Base-by-base conservation (phyloP, 2,329 filamentous ascomycete genomes). In the Dothistroma pini region DNA sequence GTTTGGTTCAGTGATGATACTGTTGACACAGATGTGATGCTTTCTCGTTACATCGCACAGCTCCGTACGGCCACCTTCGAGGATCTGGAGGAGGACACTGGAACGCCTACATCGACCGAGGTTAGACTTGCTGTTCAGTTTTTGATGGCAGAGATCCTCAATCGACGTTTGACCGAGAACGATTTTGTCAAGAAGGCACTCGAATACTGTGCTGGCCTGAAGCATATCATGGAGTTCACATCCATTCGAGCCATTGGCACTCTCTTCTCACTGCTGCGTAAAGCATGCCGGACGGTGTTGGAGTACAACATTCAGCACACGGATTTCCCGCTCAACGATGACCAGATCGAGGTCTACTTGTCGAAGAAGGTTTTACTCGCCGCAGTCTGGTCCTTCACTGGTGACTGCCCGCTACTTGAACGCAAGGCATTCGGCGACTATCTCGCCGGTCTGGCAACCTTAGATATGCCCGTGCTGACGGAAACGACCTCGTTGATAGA, bases 1-100 rank as follows among this genome's bases (percentile, higher is more conserved):
- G 96, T 99, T 14, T 99, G 95, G 95, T 99, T 97, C 79, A 99
- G 92, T 74, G 93, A 97, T 71, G 96, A 99, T 72, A 97, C 93
- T 31, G 93, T 99, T 47, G 93, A 91, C 34, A 86, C 93, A 1
- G 85, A 84, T 67, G 96, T 99, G 89, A 90, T 97, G 86, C 89
- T 97, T 47, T 83, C 86, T 64, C 91, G 97, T 76, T 97, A 99
- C 71, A 84, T 99, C 56, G 86, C 95, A 63, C 87, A 88, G 52
- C 85, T 99, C 44, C 88, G 89, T 68, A 89, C 86, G 2, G 87
- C 91, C 59, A 86, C 90, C 0, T 97, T 99, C 70, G 95, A 99
- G 71, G 95, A 99, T 69, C 81, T 99, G 35, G 95, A 99, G 69
- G 96, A 99, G 74, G 95, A 97, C 71, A 89, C 87, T 57, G 88